A percentile compares a stretch with the other conserved stretches of the same genome.
These are phyloP conservation scores for Pseudogymnoascus sp. DNA, from an alignment of 2,329 filamentous ascomycete species.

Conservation along the genomic window DNA sequence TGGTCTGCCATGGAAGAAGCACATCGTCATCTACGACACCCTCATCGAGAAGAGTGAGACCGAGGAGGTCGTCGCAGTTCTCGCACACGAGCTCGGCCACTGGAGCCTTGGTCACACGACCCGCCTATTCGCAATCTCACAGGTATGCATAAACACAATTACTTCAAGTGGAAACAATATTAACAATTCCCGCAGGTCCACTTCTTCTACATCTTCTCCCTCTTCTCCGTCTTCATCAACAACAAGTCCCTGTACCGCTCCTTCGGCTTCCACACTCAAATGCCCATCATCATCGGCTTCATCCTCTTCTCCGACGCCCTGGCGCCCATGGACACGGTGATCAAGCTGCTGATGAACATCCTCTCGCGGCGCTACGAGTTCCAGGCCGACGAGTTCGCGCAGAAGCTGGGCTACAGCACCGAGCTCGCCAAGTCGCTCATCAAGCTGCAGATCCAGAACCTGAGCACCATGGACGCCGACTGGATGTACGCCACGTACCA, in stretches of 20 bases:
- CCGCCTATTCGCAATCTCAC: constrained; percentile 76
- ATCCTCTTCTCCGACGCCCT: constrained; percentile 96
- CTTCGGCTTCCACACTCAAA: constrained; percentile 77
- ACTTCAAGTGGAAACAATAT: constrained; percentile 11
- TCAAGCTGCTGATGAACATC: constrained; percentile 94
- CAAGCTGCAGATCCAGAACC: constrained; percentile 96
- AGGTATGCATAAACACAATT: constrained; percentile 41
- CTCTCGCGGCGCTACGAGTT: constrained; percentile 93
- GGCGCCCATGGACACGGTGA: constrained; percentile 83
- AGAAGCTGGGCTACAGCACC: constrained; percentile 70
- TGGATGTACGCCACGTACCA: constrained; percentile 98
- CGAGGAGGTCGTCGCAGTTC: constrained; percentile 86
- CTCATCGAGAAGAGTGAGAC: constrained; percentile 90
- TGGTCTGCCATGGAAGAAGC: constrained; percentile 98
- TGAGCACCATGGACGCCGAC: constrained; percentile 97
- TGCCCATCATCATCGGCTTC: constrained; percentile 94
- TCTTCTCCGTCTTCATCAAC: constrained; percentile 97
- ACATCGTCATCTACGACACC: constrained; percentile 99
- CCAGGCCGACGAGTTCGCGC: constrained; percentile 86
- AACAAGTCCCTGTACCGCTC: constrained; percentile 84
- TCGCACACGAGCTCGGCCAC: constrained; percentile 93
- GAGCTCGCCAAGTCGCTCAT: constrained; percentile 84
- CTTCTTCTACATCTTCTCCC: constrained; percentile 90
- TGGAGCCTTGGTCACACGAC: constrained; percentile 96
- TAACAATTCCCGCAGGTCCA: constrained; percentile 55